A percentile compares a stretch with the other conserved stretches of the same genome.
phyloP scores from a whole-genome alignment of 202 grass and related monocot genomes.

The Carex arenaria region DNA sequence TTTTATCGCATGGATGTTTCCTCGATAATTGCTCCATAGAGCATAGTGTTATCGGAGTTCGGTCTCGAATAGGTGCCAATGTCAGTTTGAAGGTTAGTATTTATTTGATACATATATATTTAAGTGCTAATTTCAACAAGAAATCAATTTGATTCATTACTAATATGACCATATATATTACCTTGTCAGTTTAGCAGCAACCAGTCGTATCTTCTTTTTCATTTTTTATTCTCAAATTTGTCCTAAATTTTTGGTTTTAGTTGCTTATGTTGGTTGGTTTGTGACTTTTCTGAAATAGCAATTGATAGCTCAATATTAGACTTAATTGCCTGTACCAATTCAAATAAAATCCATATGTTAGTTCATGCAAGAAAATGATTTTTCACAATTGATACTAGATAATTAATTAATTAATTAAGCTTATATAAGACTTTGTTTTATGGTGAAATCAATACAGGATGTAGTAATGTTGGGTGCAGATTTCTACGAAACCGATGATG shows the following conservation, averaged over 20 bases:
- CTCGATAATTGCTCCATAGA: constrained; percentile 65
- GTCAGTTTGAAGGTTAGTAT: constrained; percentile 63
- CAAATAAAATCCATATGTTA: not conserved
- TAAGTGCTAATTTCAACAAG: not conserved
- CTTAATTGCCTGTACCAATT: not conserved
- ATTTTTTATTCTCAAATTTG: no score
- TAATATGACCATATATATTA: not conserved
- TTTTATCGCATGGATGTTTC: constrained; percentile 93
- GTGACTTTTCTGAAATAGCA: no score
- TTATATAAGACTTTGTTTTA: not conserved
- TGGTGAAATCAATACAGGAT: constrained; percentile 41
- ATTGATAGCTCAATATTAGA: not conserved
- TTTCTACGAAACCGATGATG: constrained; percentile 75
- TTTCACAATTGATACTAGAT: not conserved
- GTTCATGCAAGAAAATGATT: not conserved
- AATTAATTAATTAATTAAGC: not conserved
- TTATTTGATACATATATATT: not conserved
- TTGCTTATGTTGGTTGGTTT: no score
- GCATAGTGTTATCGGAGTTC: constrained; percentile 72
- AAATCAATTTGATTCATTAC: not conserved
- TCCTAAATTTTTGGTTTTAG: no score
- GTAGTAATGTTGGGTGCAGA: constrained; percentile 91
- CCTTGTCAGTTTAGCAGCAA: no score
- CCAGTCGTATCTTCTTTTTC: no score
- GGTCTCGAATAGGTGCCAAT: constrained; percentile 62